Evolutionary conservation across 768 basidiomycete species (phyloP), one percentile per base, ranked within the genome.

Genomic region (Pleurotus tuoliensis): DNA sequence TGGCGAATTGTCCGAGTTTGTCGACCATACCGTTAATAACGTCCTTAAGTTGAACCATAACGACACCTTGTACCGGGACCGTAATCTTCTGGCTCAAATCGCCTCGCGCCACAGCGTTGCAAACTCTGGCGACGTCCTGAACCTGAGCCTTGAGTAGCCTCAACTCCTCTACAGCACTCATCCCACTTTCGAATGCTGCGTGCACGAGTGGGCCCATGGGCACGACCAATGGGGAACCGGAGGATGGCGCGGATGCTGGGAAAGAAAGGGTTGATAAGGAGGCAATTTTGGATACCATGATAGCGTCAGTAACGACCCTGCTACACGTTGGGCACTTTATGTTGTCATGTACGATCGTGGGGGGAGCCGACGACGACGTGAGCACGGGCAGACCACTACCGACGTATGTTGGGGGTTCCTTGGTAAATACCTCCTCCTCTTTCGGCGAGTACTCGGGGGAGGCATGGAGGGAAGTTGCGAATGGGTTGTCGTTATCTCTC

Each of bases 1-100:
- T 87, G 37, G 95, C 94, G 70, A 98, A 96, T 64, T 90, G 87
- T 56, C 88, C 85, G 25, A 98, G 77, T 58, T 80, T 80, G 62
- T 80, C 78, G 34, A 78, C 80, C 81, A 83, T 83, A 18, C 76
- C 75, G 61, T 85, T 85, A 68, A 86, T 85, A 59, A 82, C 81
- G 62, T 84, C 85, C 69, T 87, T 87, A 63, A 88, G 78, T 66
- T 87, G 83, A 2, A 83, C 79, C 86, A 88, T 86, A 47, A 86
- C 82, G 34, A 79, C 78, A 57, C 86, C 84, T 63, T 87, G 82
- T 8, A 88, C 86, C 22, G 78, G 79, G 12, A 88, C 86, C 20
- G 82, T 83, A 47, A 88, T 87, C 72, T 86, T 86, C 64, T 86
- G 82, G 18, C 80, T 83, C 59, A 88, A 67, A 59, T 88, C 86